Conservation (phyloP, 2,329 filamentous ascomycete species). For the Phialophora chinensis region DNA sequence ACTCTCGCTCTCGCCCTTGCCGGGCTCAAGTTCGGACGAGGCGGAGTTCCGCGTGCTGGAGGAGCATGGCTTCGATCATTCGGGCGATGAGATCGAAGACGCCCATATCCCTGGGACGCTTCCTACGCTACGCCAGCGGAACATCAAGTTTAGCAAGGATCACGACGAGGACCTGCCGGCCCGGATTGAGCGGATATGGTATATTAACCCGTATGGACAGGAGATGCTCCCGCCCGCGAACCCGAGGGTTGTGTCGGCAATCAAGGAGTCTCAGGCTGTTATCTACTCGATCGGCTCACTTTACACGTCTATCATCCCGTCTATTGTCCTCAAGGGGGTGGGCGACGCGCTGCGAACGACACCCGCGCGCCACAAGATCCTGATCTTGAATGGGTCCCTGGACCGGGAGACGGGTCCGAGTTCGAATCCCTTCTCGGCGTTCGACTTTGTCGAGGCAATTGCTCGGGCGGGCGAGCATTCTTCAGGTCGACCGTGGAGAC, state of each 20-base stretch:
- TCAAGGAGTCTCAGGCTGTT: constrained; percentile 69
- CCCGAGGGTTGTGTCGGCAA: constrained; percentile 73
- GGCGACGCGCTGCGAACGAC: constrained; percentile 66
- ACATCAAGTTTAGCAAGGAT: constrained; percentile 84
- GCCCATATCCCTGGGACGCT: constrained; percentile 67
- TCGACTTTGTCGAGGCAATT: constrained; percentile 83
- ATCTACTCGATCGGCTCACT: constrained; percentile 94
- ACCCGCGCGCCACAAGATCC: constrained; percentile 69
- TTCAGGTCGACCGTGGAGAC: constrained; percentile 52
- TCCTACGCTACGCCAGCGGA: constrained; percentile 76
- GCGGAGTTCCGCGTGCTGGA: constrained; percentile 33
- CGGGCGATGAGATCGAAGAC: constrained; percentile 47
- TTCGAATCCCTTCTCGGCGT: constrained; percentile 68
- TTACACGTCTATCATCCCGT: constrained; percentile 87
- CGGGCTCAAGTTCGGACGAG: not conserved
- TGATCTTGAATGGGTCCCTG: constrained; percentile 81
- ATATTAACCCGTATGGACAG: constrained; percentile 98
- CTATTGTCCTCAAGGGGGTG: constrained; percentile 76
- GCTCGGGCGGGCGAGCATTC: constrained; percentile 75
- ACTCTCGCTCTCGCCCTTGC: not conserved
- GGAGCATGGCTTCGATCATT: constrained; percentile 13
- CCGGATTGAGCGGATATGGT: constrained; percentile 84
- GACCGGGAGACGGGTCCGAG: constrained; percentile 86
- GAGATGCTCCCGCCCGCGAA: constrained; percentile 88
- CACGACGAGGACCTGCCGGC: constrained; percentile 80